A percentile compares a stretch with the other conserved stretches of the same genome.
Conservation (phyloP, 2,329 filamentous ascomycete genomes). For the Apiospora sp. region DNA sequence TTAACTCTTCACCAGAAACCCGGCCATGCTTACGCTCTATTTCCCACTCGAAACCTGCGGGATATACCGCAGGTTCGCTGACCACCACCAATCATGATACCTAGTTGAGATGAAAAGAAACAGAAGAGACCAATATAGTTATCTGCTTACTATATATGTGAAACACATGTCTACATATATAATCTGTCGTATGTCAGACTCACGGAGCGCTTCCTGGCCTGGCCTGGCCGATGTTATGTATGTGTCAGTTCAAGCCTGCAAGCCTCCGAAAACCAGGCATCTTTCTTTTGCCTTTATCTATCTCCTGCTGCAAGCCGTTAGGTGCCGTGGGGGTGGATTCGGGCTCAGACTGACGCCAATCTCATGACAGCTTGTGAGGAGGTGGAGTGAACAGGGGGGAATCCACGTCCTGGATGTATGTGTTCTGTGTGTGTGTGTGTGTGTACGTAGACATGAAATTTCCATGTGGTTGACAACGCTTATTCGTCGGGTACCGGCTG, state of each 20-base stretch:
- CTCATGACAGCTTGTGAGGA: neutral
- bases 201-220: neutral
- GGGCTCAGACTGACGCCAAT: neutral
- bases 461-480: neutral
- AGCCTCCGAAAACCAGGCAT: neutral
- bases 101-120: too few relatives aligned
- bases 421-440: neutral
- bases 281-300: neutral
- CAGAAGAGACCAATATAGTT: neutral
- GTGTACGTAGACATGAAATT: neutral
- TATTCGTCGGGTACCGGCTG: neutral
- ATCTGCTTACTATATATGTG: neutral
- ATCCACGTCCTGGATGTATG: neutral
- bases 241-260: neutral
- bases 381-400: neutral
- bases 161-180: neutral
- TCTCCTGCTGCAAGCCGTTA: neutral
- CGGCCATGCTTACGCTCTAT: neutral
- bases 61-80: constrained; percentile 6
- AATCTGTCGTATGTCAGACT: neutral
- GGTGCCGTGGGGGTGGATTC: neutral
- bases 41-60: neutral
- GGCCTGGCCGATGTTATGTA: neutral
- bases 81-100: neutral
- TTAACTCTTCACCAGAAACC: neutral